Base-by-base conservation (phyloP, 1,139 yeast genomes). In the Saccharomyces hybrid region DNA sequence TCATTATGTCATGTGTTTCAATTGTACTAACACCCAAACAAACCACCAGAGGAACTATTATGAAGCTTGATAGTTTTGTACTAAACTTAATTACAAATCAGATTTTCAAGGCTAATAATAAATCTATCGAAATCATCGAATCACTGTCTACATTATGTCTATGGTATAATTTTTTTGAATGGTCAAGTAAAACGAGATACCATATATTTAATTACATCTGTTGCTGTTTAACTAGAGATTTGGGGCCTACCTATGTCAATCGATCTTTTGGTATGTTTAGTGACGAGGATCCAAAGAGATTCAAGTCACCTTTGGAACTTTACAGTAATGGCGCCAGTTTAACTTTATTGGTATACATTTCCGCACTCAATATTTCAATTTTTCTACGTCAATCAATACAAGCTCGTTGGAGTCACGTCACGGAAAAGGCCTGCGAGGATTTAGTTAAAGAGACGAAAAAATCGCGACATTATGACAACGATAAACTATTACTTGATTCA, bases 131-230 rank as follows among this genome's bases (percentile, higher is more conserved):
- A 65, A 71, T 88, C 52, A 72, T 88, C 47, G 83, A 86, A 66
- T 73, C 85, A 19, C 70, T 87, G 49, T 64, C 87, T 29, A 64
- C 88, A 2, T 71, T 87, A 53, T 79, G 86, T 44, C 70, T 84
- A 38, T 90, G 96, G 95, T 88, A 88, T 67, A 88, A 86, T 60
- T 81, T 88, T 5, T 89, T 96, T 0, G 96, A 88, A 69, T 74
- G 88, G 61, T 86, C 87, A 59, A 86, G 83, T 60, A 87, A 86
- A 62, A 80, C 95, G 57, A 79, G 95, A 52, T 84, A 84, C 60
- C 95, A 88, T 66, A 72, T 88, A 54, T 76, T 88, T 60, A 81
- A 84, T 54, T 76, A 81, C 8, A 72, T 88, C 29, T 81, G 90
- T 51, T 82, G 85, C n/a, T 77, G 85, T 2, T 74, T 90, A 70